Evolutionary conservation across 202 grass and related monocot genomes (phyloP), one percentile per base, ranked within the genome.

Genomic region (Carex arenaria): DNA sequence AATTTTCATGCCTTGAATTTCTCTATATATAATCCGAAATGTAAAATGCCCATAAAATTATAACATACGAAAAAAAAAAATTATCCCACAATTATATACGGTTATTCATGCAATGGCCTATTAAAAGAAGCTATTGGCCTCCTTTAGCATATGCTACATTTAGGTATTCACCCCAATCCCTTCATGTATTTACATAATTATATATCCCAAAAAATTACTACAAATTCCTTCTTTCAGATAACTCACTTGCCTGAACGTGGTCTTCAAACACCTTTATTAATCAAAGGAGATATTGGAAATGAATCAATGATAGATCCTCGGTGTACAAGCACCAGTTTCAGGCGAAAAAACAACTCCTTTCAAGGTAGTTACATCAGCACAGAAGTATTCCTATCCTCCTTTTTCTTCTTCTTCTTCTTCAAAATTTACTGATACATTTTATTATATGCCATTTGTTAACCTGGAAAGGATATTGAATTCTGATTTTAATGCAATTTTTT

Each of bases 61-160:
- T 3, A 34, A 34, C 32, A 34, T 34, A 34, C 32, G 32, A 34
- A 34, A 34, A 34, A 34, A 34, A 34, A 3, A 34, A 34, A 34
- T 34, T 34, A 34, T 34, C 32, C 36, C 36, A 40, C 38, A 40
- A 40, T 7, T 40, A 40, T 40, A 0, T 40, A 40, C 38, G 38
- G 38, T 40, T 40, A 40, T 55, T 89, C 85, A 0, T 87, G 79
- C 82, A 77, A 23, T 0, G 61, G 84, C 31, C 52, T 17, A 3
- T 91, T 87, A 14, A 20, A 40, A 1, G 85, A 89, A 67, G 85
- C 89, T 11, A 17, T 86, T 19, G 49, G 7, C 1, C 20, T 89
- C 43, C 91, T 94, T 91, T 49, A 85, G 3, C 2, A 67, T 10
- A 88, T 94, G 92, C 42, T 47, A 51, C 85, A 78, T 71, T 36